phyloP scores from a whole-genome alignment of 441 rosid genomes.

The Gossypium schwendimanii region DNA sequence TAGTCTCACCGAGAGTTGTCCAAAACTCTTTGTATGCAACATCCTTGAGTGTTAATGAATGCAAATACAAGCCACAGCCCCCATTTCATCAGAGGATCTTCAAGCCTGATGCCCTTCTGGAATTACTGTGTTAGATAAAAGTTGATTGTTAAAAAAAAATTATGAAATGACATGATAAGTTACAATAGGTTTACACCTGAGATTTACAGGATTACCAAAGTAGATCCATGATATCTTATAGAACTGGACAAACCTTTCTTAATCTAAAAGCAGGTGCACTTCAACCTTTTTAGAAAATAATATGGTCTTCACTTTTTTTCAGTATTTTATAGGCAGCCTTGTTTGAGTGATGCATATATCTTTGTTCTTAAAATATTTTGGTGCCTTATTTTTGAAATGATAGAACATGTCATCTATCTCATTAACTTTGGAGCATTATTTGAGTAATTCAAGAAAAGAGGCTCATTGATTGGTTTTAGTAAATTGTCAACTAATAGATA shows the following conservation, averaged over 20 bases:
- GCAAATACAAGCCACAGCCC: background rate
- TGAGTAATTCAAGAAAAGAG: background rate
- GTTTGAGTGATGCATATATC: background rate
- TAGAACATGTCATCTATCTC: background rate
- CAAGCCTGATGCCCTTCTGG: background rate
- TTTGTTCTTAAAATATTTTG: background rate
- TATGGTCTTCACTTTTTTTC: background rate
- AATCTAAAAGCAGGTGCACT: background rate
- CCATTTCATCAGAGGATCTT: background rate
- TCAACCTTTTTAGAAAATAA: conserved; percentile 1
- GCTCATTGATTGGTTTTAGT: conserved; percentile 1
- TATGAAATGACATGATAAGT: background rate
- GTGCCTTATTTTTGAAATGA: background rate
- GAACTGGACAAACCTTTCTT: background rate
- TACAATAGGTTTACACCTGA: background rate
- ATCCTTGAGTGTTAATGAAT: background rate
- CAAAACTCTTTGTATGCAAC: background rate
- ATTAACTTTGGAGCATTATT: background rate
- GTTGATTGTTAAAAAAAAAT: background rate
- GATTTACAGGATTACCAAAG: background rate
- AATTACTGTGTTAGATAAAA: background rate
- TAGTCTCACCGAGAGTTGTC: background rate
- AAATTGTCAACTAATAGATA: background rate
- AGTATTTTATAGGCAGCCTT: background rate
- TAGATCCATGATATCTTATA: background rate